phyloP scores from a whole-genome alignment of 2,329 filamentous ascomycete species.

The Monosporascus sp. region DNA sequence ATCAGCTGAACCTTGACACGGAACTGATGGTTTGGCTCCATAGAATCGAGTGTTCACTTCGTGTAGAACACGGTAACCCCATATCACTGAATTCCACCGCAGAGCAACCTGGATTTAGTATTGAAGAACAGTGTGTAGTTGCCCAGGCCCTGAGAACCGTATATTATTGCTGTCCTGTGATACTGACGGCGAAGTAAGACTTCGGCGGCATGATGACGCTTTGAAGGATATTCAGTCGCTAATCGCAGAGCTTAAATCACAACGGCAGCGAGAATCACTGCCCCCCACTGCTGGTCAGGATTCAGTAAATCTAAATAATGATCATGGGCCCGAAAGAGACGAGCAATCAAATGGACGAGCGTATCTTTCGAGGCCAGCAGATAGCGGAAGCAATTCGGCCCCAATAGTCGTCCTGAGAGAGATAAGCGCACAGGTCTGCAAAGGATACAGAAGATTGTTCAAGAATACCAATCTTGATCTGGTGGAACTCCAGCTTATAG shows the following conservation, averaged over 20 bases:
- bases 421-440: slow-evolving; percentile 23
- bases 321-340: slow-evolving; percentile 4
- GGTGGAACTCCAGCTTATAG: slow-evolving; percentile 24
- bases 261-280: slow-evolving; percentile 2
- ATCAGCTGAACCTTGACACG: neutral
- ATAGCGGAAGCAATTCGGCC: slow-evolving; percentile 24
- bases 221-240: slow-evolving; percentile 20
- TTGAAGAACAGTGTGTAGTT: slow-evolving; percentile 21
- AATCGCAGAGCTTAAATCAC: slow-evolving; percentile 13
- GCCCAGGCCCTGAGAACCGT: neutral
- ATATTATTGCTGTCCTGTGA: neutral
- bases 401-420: slow-evolving; percentile 26
- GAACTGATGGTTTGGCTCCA: slow-evolving; percentile 4
- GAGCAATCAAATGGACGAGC: slow-evolving; percentile 16
- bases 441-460: slow-evolving; percentile 21
- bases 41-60: slow-evolving; percentile 23
- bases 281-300: slow-evolving; percentile 1
- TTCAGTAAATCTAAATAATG: slow-evolving; percentile 4
- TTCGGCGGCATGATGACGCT: slow-evolving; percentile 21
- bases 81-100: neutral
- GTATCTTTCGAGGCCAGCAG: slow-evolving; percentile 23
- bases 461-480: slow-evolving; percentile 23
- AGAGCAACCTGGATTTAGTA: slow-evolving; percentile 6
- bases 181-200: slow-evolving; percentile 9
- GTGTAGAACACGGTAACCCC: slow-evolving; percentile 11